Conservation (phyloP, 352 stramenopile genomes). For the Pythium rhizo-oryzae region DNA sequence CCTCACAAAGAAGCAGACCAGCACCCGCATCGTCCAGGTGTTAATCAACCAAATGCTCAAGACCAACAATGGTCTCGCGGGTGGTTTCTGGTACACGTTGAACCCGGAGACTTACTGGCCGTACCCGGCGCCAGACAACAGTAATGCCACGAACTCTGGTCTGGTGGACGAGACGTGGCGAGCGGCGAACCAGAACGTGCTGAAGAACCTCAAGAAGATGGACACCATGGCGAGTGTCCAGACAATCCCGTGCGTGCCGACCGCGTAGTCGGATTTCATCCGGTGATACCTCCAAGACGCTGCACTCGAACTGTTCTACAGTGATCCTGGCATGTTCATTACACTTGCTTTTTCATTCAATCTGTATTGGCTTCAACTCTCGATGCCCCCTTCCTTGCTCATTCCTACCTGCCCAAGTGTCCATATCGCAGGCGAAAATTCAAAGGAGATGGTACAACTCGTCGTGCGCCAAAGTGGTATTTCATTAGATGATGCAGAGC, state of each 20-base stretch:
- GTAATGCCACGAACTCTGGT: conserved; percentile 53
- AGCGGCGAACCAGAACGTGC: conserved; percentile 66
- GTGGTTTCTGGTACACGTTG: conserved; percentile 81
- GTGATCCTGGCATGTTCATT: conserved; percentile 8
- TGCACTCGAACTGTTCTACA: background rate
- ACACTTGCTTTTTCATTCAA: conserved; percentile 25
- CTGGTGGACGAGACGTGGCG: conserved; percentile 80
- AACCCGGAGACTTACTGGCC: conserved; percentile 82
- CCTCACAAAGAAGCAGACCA: conserved; percentile 59
- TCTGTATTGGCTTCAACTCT: conserved; percentile 12
- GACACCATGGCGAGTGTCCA: conserved; percentile 67
- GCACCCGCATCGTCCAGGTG: conserved; percentile 66
- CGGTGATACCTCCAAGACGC: background rate
- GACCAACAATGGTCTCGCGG: conserved; percentile 54
- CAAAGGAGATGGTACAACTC: background rate
- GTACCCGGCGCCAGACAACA: conserved; percentile 70
- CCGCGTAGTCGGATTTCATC: background rate
- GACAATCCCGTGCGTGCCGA: conserved; percentile 60
- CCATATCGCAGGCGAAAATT: too few relatives aligned
- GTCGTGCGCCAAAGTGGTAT: background rate
- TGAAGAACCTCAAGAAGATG: conserved; percentile 63
- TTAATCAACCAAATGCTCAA: conserved; percentile 66
- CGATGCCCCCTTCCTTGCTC: background rate
- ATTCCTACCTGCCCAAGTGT: background rate
- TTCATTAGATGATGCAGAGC: conserved; percentile 13